These are phyloP conservation scores for Phoma sp. DNA, from an alignment of 2,329 filamentous ascomycete species.

Conservation along the genomic window DNA sequence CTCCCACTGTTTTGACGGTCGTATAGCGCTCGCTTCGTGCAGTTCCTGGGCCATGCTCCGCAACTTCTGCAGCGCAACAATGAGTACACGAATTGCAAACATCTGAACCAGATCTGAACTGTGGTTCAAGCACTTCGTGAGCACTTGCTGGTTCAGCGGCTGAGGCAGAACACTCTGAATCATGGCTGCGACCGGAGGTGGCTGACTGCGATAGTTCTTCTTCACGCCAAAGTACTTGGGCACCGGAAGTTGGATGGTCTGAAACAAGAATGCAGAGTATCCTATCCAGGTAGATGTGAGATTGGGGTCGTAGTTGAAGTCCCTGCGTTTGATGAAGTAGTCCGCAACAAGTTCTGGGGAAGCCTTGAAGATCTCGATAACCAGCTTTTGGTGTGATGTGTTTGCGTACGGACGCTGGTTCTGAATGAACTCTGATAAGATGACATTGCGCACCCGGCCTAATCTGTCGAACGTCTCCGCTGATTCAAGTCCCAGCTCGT, in stretches of 20 bases:
- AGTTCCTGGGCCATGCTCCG: conserved; percentile 68
- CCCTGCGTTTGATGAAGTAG: conserved; percentile 80
- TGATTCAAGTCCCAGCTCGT: conserved; percentile 72
- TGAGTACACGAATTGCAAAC: conserved; percentile 81
- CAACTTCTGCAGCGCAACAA: conserved; percentile 80
- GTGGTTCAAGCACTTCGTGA: conserved; percentile 79
- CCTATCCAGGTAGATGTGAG: conserved; percentile 94
- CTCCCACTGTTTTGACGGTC: conserved; percentile 65
- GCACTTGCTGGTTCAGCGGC: conserved; percentile 78
- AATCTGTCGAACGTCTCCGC: conserved; percentile 73
- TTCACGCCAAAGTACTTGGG: conserved; percentile 74
- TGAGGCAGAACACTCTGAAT: conserved; percentile 87
- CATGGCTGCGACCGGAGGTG: conserved; percentile 78
- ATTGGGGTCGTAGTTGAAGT: conserved; percentile 87
- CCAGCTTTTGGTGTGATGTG: conserved; percentile 78
- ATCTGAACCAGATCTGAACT: conserved; percentile 82
- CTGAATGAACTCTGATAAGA: conserved; percentile 78
- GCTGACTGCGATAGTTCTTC: conserved; percentile 66
- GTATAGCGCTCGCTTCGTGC: conserved; percentile 51
- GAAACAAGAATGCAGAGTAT: conserved; percentile 87
- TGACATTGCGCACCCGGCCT: conserved; percentile 78
- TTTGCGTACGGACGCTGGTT: conserved; percentile 84
- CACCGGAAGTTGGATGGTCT: conserved; percentile 75
- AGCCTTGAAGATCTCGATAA: conserved; percentile 78
- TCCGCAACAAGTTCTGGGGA: conserved; percentile 87